phyloP scores from a whole-genome alignment of 306 rosid species.

The Castanospermum australe region DNA sequence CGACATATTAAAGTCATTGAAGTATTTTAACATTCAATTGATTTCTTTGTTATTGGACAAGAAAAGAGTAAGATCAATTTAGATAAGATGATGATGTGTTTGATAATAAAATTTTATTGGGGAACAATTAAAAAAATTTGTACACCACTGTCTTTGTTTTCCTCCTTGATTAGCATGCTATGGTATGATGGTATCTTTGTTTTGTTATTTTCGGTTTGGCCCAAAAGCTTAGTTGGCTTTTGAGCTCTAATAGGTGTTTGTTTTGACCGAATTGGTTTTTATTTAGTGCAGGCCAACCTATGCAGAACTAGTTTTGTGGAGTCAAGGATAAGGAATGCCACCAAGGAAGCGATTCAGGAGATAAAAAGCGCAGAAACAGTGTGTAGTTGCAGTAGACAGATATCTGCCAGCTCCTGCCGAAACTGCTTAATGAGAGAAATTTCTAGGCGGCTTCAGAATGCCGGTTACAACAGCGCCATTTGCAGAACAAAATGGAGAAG shows the following conservation, averaged over 20 bases:
- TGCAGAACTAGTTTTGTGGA: constrained; percentile 55
- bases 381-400: constrained; percentile 58
- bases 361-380: constrained; percentile 22
- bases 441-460: constrained; percentile 47
- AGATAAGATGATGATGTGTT: background rate
- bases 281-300: constrained; percentile 44
- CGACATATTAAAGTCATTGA: no score
- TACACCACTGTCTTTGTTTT: background rate
- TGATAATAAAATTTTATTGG: background rate
- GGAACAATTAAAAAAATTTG: background rate
- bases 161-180: background rate
- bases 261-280: background rate
- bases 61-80: background rate
- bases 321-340: constrained; percentile 53
- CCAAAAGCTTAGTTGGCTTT: background rate
- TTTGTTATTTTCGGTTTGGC: background rate
- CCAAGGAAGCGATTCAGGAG: constrained; percentile 54
- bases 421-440: constrained; percentile 64
- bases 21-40: no score
- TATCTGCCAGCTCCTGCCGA: constrained; percentile 43
- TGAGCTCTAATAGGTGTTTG: background rate
- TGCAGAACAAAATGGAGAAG: constrained; percentile 82
- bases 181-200: background rate
- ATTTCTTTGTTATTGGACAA: background rate
- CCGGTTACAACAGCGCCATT: constrained; percentile 58